phyloP scores from a whole-genome alignment of 2,329 filamentous ascomycete genomes.

The Xylogone sp. region DNA sequence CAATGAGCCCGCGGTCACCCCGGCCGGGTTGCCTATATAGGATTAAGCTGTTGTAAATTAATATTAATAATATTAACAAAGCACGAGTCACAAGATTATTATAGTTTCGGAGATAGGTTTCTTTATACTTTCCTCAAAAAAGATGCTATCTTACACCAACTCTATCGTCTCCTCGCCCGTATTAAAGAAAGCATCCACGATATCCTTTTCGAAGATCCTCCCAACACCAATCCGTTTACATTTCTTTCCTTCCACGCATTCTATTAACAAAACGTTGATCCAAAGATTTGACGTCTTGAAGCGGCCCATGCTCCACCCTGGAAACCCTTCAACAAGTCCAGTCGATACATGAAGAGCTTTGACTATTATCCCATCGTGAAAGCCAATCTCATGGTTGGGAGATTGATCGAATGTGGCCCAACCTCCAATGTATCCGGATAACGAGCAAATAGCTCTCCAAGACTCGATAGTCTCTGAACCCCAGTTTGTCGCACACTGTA shows the following conservation, averaged over 20 bases:
- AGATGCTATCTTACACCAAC: too few relatives aligned
- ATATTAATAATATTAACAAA: too few relatives aligned
- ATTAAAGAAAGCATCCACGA: too few relatives aligned
- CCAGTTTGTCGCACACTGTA: too few relatives aligned
- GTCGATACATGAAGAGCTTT: constrained; percentile 5
- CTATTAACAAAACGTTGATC: constrained; percentile 2
- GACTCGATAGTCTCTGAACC: background rate
- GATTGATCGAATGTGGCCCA: constrained; percentile 4
- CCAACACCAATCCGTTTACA: constrained; percentile 4
- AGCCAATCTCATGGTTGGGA: background rate
- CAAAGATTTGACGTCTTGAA: background rate
- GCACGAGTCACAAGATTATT: too few relatives aligned
- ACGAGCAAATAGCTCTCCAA: constrained; percentile 4
- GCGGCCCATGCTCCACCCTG: background rate
- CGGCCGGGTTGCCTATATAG: too few relatives aligned
- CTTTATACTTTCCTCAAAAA: too few relatives aligned
- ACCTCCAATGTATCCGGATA: constrained; percentile 2
- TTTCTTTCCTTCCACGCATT: background rate
- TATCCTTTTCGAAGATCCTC: background rate
- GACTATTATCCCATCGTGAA: background rate
- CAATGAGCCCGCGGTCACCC: too few relatives aligned
- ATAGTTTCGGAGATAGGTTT: too few relatives aligned
- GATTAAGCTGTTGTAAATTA: too few relatives aligned
- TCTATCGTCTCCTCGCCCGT: too few relatives aligned
- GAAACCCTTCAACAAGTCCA: background rate